Percentiles rank a stretch among this genome's conserved stretches.
Conservation (phyloP, 495 filamentous ascomycete species). For the Hyaloscypha finlandica region DNA sequence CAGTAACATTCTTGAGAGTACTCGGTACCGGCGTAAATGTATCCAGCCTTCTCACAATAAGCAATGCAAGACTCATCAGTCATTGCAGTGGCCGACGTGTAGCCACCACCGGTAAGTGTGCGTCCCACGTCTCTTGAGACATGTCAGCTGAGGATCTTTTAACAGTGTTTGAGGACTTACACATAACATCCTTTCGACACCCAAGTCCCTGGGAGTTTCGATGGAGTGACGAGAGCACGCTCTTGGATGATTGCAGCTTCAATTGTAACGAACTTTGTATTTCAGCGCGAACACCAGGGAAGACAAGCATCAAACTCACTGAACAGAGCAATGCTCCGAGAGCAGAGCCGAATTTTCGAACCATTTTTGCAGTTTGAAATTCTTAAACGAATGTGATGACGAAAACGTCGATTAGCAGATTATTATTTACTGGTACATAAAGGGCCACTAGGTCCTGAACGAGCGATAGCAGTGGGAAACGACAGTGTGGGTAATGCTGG, state of each 20-base stretch:
- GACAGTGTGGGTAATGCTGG: too few species aligned
- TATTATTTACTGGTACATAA: too few species aligned
- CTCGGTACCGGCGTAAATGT: constrained; percentile 42
- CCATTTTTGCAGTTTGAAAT: background rate
- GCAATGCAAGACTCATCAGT: constrained; percentile 44
- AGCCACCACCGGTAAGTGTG: constrained; percentile 18
- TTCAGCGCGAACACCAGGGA: background rate
- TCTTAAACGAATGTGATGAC: background rate
- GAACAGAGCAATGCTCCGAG: constrained; percentile 1
- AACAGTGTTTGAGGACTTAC: constrained; percentile 7
- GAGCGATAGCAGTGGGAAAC: too few species aligned
- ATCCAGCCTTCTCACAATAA: constrained; percentile 38
- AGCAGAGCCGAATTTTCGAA: background rate
- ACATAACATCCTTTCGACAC: constrained; percentile 24
- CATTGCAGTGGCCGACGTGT: constrained; percentile 34
- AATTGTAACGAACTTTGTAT: constrained; percentile 7
- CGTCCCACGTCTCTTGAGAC: constrained; percentile 9
- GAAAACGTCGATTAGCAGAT: background rate
- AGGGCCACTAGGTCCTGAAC: too few species aligned
- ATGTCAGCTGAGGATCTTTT: background rate
- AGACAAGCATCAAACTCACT: background rate
- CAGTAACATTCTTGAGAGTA: constrained; percentile 32
- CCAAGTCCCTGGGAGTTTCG: constrained; percentile 25
- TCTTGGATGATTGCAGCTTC: constrained; percentile 14
- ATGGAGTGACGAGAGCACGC: background rate